Evolutionary conservation across 2,329 filamentous ascomycete species (phyloP), one percentile per base, ranked within the genome.

Genomic region (Ciborinia camelliae): DNA sequence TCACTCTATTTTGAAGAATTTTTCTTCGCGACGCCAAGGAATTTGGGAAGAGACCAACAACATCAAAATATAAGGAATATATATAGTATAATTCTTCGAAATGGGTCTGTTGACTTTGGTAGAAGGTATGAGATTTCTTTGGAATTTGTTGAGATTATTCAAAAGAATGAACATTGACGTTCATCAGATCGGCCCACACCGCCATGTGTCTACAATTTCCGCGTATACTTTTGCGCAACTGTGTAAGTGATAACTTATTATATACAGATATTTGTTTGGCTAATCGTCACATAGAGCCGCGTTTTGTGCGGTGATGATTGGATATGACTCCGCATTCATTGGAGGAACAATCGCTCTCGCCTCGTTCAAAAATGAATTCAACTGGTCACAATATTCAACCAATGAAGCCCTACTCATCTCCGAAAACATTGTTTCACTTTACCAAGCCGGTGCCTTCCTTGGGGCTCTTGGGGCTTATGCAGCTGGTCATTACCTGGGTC

Each of bases 251-350:
- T 64, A 23, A 12, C 64, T 9, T 37, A n/a, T 3, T 41, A 30
- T 37, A 5, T 43, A 10, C 6, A 41, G 18, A 5, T 32, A 7
- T 1, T 23, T 12, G 12, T 20, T 9, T 20, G 26, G 6, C 41
- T 59, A 48, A 59, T 37, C 48, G 41, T 26, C 9, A 50, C 23
- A 41, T 18, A 71, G 69, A 53, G 83, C 83, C n/a, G 84, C 83
- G 1, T 84, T 84, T 65, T 82, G 82, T 43, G 81, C 84, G 30
- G 84, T 82, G 72, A 83, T 80, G 73, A 73, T 73, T 48, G 72
- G 72, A 35, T 72, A 71, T 64, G 69, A 73, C 53, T 70, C 69
- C 14, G 68, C 69, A 15, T 68, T 71, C 35, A 72, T 73, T 50
- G 69, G 67, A 18, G 70, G 69, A 43, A 69, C 70, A 23, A 65